Evolutionary conservation across 2,329 filamentous ascomycete species (phyloP), one percentile per base, ranked within the genome.

Genomic region (Trichoderma arundinaceum): DNA sequence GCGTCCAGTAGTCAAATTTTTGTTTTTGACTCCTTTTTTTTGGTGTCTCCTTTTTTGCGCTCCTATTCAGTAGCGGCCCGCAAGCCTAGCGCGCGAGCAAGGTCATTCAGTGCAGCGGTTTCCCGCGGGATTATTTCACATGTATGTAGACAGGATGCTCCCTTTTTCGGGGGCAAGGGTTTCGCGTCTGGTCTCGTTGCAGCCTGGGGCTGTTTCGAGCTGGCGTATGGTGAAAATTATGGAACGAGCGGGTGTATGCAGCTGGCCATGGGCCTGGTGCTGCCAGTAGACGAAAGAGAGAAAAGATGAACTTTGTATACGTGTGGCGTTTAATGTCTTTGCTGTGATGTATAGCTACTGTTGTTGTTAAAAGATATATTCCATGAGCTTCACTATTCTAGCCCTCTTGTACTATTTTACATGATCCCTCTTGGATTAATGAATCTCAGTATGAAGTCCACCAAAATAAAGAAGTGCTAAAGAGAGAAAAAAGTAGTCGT

Each of bases 141-240:
- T 46, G 44, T 49, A 49, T 49, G 51, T 54, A 63, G 60, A 52
- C 13, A 44, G 33, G 35, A 28, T 22, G 46, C 35, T 56, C 19
- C 43, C 15, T 9, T n/a, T 46, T 17, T 43, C 10, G 7, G n/a
- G 3, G 22, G 43, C 5, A 49, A 60, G 33, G 9, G 7, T 15
- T 57, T 57, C 1, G 13, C 41, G 8, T 32, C 15, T 44, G 19
- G 10, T 28, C 10, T 48, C 28, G 44, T n/a, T 28, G 13, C 17
- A 22, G 52, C 52, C 41, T 41, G 10, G 22, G 15, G 35, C 35
- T 22, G 19, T 12, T 38, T 17, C 15, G 33, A 51, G 44, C 19
- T 13, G 15, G n/a, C 2, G 17, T 57, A 43, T 13, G 32, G 13
- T 8, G 44, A 28, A 41, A 28, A 51, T 41, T 17, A 51, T 17